Percentiles rank a stretch among this genome's conserved stretches.
phyloP scores from a whole-genome alignment of 257 asterid genomes.

The Galeopsis tetrahit region DNA sequence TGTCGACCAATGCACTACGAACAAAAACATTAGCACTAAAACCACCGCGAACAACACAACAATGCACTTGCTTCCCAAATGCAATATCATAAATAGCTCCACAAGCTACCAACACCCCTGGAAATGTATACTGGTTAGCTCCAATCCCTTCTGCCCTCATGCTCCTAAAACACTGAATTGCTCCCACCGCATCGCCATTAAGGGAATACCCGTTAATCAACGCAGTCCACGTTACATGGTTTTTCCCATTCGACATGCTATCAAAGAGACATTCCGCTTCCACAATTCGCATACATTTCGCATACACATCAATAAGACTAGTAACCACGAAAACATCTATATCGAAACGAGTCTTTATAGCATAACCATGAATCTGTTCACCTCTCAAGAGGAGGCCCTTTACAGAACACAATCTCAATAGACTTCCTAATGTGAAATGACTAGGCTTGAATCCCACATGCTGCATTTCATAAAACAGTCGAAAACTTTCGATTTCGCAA shows the following conservation, averaged over 20 bases:
- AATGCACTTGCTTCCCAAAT: conserved; percentile 73
- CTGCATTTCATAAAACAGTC: conserved; percentile 66
- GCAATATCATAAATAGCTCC: conserved; percentile 44
- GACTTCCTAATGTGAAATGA: conserved; percentile 66
- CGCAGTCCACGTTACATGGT: conserved; percentile 94
- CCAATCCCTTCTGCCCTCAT: conserved; percentile 68
- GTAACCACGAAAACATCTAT: conserved; percentile 65
- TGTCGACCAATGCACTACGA: conserved; percentile 72
- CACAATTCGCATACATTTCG: conserved; percentile 52
- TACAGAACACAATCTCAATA: conserved; percentile 73
- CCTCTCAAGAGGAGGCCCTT: conserved; percentile 62
- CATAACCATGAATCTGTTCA: conserved; percentile 67
- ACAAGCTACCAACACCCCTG: conserved; percentile 73
- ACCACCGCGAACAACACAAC: conserved; percentile 68
- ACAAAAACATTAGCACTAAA: conserved; percentile 75
- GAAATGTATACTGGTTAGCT: conserved; percentile 83
- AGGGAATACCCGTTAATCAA: conserved; percentile 76
- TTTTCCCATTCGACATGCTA: conserved; percentile 59
- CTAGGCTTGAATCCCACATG: conserved; percentile 58
- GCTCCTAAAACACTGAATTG: conserved; percentile 59
- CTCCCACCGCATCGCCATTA: conserved; percentile 53
- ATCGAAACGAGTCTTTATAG: conserved; percentile 58
- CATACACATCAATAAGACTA: conserved; percentile 80
- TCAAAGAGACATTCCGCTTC: conserved; percentile 68
- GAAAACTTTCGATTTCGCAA: conserved; percentile 56